Conservation (phyloP, 2,329 filamentous ascomycete genomes). For the Sarocladium brachiariae region DNA sequence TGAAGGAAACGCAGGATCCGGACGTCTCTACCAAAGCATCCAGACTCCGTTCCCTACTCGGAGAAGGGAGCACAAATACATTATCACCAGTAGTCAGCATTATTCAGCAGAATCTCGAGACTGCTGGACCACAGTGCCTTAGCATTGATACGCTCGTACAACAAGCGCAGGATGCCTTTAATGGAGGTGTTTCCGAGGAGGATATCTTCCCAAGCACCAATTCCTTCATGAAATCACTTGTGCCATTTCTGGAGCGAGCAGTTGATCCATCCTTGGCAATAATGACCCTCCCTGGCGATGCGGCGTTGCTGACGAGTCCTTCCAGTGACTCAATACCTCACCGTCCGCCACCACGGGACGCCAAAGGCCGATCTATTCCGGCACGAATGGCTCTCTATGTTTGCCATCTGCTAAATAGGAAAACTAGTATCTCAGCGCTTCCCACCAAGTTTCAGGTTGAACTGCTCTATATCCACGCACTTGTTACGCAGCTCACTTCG, state of each 20-base stretch:
- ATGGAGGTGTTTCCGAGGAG: constrained; percentile 23
- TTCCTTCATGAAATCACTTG: constrained; percentile 61
- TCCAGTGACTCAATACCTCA: neutral
- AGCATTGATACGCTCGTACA: constrained; percentile 48
- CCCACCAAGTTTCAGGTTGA: constrained; percentile 39
- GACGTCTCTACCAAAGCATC: constrained; percentile 33
- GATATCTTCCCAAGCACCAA: constrained; percentile 56
- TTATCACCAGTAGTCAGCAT: constrained; percentile 40
- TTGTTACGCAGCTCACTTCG: constrained; percentile 43
- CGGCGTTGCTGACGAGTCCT: constrained; percentile 52
- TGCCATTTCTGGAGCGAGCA: constrained; percentile 38
- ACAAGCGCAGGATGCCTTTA: constrained; percentile 31
- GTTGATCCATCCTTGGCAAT: constrained; percentile 63
- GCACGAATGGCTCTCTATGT: constrained; percentile 71
- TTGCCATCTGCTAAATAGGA: constrained; percentile 43
- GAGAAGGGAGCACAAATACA: constrained; percentile 27
- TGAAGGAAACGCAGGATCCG: constrained; percentile 43
- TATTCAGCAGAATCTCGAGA: constrained; percentile 49
- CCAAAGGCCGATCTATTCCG: constrained; percentile 62
- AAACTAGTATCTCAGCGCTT: constrained; percentile 24
- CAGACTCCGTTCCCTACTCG: constrained; percentile 38
- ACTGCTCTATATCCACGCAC: constrained; percentile 41
- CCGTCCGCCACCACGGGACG: constrained; percentile 44
- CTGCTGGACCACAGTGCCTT: constrained; percentile 40
- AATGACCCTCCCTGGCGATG: constrained; percentile 65